phyloP scores from a whole-genome alignment of 73 alveolate genomes.

The Stentor roeselii region DNA sequence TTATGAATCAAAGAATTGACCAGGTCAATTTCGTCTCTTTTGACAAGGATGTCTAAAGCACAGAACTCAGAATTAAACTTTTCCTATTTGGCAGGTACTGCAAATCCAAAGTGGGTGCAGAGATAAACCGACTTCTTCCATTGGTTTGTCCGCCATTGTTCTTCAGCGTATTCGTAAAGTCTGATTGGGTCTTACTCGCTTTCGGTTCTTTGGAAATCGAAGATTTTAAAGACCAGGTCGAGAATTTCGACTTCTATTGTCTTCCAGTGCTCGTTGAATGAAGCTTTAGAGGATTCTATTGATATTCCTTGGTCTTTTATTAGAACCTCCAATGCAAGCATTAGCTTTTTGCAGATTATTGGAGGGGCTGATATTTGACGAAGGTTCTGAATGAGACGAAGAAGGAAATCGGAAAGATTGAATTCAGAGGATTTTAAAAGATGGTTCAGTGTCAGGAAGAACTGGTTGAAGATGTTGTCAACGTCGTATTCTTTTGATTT shows the following conservation, averaged over 20 bases:
- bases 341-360: conserved; percentile 9
- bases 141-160: conserved; percentile 3
- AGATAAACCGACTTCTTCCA: conserved; percentile 24
- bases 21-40: conserved; percentile 6
- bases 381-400: neutral
- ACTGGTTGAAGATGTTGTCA: conserved; percentile 7
- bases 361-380: neutral
- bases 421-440: neutral
- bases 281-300: neutral
- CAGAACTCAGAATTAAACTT: neutral
- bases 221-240: neutral
- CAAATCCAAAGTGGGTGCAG: conserved; percentile 6
- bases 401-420: neutral
- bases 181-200: neutral
- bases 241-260: neutral
- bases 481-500: neutral
- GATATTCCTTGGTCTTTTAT: neutral
- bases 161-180: neutral
- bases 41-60: neutral
- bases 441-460: neutral
- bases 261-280: neutral
- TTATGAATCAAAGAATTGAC: neutral
- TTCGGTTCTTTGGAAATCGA: neutral
- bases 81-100: neutral
- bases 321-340: neutral